Percentiles rank a stretch among this genome's conserved stretches.
Conservation (phyloP, 176 grass and related monocot genomes). For the Aegilops speltoides region DNA sequence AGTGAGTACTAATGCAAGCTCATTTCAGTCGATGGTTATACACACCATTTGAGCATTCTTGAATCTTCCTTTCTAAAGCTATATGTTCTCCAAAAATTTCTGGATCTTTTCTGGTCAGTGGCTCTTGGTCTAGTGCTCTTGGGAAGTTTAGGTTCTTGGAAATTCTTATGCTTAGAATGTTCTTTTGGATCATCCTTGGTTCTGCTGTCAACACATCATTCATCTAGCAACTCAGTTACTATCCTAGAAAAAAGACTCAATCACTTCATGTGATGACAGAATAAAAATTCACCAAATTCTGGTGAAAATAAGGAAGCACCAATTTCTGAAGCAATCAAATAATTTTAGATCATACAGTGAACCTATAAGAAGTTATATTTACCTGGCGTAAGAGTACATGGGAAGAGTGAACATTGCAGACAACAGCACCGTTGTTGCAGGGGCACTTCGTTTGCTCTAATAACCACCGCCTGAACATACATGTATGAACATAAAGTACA, state of each 20-base stretch:
- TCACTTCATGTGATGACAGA: background rate
- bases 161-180: background rate
- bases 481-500: slow-evolving; percentile 6
- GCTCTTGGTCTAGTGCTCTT: background rate
- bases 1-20: too few relatives aligned
- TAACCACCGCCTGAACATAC: background rate
- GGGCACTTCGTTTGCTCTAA: background rate
- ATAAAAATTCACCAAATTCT: background rate
- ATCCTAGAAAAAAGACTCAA: background rate
- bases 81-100: too few relatives aligned
- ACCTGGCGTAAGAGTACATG: background rate
- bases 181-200: background rate
- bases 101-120: too few relatives aligned
- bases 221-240: background rate
- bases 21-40: too few relatives aligned
- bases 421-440: background rate
- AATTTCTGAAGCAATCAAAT: slow-evolving; percentile 3
- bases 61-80: too few relatives aligned
- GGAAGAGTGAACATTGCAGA: background rate
- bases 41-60: too few relatives aligned
- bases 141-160: background rate
- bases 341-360: background rate
- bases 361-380: slow-evolving; percentile 13
- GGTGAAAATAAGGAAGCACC: background rate
- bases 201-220: background rate